Percentiles rank a stretch among this genome's conserved stretches.
Evolutionary conservation across 2,329 filamentous ascomycete species (phyloP).

Genomic region (Fusarium nisikadoi): DNA sequence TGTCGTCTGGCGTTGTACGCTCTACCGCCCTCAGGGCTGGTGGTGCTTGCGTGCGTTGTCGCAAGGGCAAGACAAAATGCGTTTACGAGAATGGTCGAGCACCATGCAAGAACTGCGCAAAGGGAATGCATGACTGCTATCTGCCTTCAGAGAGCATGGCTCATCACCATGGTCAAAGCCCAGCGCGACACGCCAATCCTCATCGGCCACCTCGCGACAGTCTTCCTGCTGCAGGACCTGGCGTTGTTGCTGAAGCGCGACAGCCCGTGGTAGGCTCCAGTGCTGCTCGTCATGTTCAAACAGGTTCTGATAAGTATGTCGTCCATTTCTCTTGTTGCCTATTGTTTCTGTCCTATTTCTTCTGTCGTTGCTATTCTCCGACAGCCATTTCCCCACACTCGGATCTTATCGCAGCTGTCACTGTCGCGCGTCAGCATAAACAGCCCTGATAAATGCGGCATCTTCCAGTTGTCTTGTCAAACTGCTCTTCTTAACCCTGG

Average conservation of each 20-base stretch:
- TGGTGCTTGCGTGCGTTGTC: slow-evolving; percentile 70
- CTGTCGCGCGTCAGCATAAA: slow-evolving; percentile 4
- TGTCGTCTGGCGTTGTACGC: slow-evolving; percentile 63
- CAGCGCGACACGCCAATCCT: slow-evolving; percentile 59
- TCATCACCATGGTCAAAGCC: slow-evolving; percentile 69
- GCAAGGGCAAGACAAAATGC: slow-evolving; percentile 72
- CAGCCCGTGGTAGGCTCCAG: slow-evolving; percentile 56
- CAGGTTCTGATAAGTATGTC: slow-evolving; percentile 66
- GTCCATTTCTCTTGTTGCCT: slow-evolving; percentile 10
- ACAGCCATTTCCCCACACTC: background rate
- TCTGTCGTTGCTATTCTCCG: background rate
- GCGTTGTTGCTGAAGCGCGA: slow-evolving; percentile 57
- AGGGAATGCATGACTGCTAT: slow-evolving; percentile 72
- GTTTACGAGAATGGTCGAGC: slow-evolving; percentile 71
- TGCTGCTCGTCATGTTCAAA: slow-evolving; percentile 59
- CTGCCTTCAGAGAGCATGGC: slow-evolving; percentile 69
- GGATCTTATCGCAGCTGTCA: slow-evolving; percentile 3
- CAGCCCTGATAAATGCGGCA: background rate
- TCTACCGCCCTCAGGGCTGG: slow-evolving; percentile 69
- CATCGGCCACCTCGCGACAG: slow-evolving; percentile 65
- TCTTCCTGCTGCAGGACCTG: slow-evolving; percentile 63
- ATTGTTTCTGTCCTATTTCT: slow-evolving; percentile 3
- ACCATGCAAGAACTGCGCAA: slow-evolving; percentile 72
- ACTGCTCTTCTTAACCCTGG: slow-evolving; percentile 4
- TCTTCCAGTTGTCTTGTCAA: background rate